Base-by-base conservation (phyloP, 2,329 filamentous ascomycete genomes). In the Cryphonectria radicalis region DNA sequence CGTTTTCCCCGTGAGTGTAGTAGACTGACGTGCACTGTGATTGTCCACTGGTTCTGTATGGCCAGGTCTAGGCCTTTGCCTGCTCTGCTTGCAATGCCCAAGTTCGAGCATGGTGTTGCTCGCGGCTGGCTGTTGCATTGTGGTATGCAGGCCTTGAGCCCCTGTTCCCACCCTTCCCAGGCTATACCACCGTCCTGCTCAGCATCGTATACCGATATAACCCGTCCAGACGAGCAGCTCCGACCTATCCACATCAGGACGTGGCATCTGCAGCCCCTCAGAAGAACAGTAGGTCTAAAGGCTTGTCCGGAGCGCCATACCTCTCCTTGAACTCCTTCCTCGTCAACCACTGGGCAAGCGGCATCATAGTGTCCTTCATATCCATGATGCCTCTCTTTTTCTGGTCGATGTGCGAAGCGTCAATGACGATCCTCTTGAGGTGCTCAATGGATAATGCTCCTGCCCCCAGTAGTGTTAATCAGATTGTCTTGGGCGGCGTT, bases 361-460 rank as follows among this genome's bases (percentile, higher is more conserved):
- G 93, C 77, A 94, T 86, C 83, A 95, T 91, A 0, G 93, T 93
- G 73, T 99, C 96, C 80, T 93, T 94, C 93, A 98, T 98, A 78
- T 98, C 96, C 80, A 97, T 89, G 74, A 99, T 89, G 0, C 94
- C 94, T 63, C 95, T 88, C 85, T 97, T 97, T 87, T 99, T 99
- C 81, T 93, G 90, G 81, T 99, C 95, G 75, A 98, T 93, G 78
- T 97, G 92, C 10, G 94, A 97, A 19, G 93, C 94, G 81, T 99
- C 96, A 17, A 74, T 70, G 67, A 73, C 70, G 64, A 74, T 73
- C 4, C 72, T 70, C 62, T 70, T 74, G 40, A 71, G 55, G 32
- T 74, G 66, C 69, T 70, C 73, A 40, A 71, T 63, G 32, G 69
- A 69, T 22, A 70, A 67, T 32, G 71, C 62, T n/a, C 62, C 71